Evolutionary conservation across 1,284 basidiomycete genomes (phyloP).

Genomic region (Naganishia sp.): DNA sequence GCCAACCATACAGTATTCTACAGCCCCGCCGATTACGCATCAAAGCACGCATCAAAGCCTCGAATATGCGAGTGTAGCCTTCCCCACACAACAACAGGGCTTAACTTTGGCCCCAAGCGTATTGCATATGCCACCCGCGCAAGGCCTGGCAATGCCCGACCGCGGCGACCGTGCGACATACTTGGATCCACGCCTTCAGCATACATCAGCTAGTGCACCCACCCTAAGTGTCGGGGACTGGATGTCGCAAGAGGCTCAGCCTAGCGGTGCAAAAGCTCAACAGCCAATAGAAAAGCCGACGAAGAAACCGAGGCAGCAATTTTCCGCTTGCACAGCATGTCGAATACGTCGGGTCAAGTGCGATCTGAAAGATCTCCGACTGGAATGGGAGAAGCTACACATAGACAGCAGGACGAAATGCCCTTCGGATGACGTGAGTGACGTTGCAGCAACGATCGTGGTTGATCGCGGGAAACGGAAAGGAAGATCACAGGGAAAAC

Average conservation of each 20-base stretch:
- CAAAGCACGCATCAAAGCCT: too few relatives aligned
- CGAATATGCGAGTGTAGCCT: too few relatives aligned
- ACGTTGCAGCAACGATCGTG: background rate
- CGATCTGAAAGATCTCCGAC: constrained; percentile 49
- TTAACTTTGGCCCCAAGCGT: too few relatives aligned
- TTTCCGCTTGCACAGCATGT: constrained; percentile 85
- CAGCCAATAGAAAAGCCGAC: background rate
- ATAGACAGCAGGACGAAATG: background rate
- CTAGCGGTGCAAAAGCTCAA: too few relatives aligned
- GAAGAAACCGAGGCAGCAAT: constrained; percentile 56
- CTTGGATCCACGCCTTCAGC: too few relatives aligned
- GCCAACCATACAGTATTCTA: too few relatives aligned
- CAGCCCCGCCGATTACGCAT: too few relatives aligned
- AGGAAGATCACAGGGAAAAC: constrained; percentile 69
- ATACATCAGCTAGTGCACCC: constrained; percentile 10
- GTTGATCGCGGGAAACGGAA: constrained; percentile 56
- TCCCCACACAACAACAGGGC: too few relatives aligned
- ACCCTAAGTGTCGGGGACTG: background rate
- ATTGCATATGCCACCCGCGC: too few relatives aligned
- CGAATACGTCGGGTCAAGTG: constrained; percentile 68
- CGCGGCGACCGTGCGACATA: too few relatives aligned
- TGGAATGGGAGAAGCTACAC: constrained; percentile 34
- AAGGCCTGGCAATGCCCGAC: too few relatives aligned
- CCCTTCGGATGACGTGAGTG: background rate
- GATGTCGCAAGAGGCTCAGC: background rate